These are phyloP conservation scores for Yarrowia divulgata DNA, from an alignment of 805 yeast species.

Conservation along the genomic window DNA sequence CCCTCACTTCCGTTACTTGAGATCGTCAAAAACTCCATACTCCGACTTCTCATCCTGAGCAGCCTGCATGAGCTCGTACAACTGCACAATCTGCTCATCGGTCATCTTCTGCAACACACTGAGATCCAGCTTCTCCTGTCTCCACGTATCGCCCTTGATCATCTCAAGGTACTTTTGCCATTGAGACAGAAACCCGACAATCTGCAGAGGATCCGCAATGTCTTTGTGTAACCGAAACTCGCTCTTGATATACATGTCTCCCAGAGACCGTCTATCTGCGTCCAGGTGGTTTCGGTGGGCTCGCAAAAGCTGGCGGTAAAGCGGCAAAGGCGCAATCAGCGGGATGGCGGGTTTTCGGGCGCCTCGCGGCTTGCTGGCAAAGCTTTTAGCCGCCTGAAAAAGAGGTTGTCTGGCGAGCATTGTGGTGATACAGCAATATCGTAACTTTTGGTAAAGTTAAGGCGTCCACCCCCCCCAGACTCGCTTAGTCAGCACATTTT, in stretches of 20 bases:
- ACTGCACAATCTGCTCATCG: constrained; percentile 84
- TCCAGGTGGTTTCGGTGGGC: constrained; percentile 77
- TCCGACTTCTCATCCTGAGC: constrained; percentile 51
- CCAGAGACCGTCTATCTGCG: constrained; percentile 72
- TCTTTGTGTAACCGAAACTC: constrained; percentile 87
- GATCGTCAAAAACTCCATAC: constrained; percentile 45
- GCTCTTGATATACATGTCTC: constrained; percentile 86
- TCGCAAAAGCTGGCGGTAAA: constrained; percentile 81
- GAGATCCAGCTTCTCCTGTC: constrained; percentile 65
- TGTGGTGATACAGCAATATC: neutral
- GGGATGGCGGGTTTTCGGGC: constrained; percentile 28
- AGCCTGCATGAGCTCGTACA: constrained; percentile 57
- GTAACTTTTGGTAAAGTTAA: too few species aligned
- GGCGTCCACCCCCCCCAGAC: too few species aligned
- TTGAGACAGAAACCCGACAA: constrained; percentile 88
- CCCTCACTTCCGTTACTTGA: neutral
- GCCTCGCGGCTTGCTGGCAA: constrained; percentile 18
- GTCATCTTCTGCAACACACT: constrained; percentile 79
- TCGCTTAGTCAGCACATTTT: too few species aligned
- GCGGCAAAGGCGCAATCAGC: constrained; percentile 78
- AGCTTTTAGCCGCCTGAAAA: constrained; percentile 21
- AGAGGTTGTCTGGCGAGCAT: constrained; percentile 1
- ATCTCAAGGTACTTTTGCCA: constrained; percentile 72
- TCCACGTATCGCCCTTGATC: constrained; percentile 63
- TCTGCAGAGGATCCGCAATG: constrained; percentile 88